Conservation (phyloP, 805 yeast genomes). For the Metschnikowia drakensbergensis region DNA sequence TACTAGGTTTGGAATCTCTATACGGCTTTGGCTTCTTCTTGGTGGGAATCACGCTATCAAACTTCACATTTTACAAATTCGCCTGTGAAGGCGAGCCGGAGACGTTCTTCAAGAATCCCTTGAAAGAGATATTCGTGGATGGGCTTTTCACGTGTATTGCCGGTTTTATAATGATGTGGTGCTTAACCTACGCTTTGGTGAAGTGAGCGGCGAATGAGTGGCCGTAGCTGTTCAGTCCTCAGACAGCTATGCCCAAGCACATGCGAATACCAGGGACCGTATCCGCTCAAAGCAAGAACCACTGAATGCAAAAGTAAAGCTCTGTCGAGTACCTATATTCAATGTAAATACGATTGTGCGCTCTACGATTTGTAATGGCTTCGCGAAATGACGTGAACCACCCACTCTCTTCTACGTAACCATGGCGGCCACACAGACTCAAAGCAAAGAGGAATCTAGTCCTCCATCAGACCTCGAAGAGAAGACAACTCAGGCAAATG, state of each 20-base stretch:
- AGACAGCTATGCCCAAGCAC: too few species aligned
- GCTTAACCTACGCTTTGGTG: conserved; percentile 42
- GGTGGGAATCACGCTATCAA: conserved; percentile 31
- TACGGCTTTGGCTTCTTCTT: conserved; percentile 35
- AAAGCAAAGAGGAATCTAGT: not conserved
- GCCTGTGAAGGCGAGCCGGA: conserved; percentile 32
- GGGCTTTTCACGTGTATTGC: conserved; percentile 32
- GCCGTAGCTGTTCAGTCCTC: too few species aligned
- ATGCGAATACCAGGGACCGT: too few species aligned
- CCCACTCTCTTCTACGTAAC: not conserved
- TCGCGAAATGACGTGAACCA: not conserved
- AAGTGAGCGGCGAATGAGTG: conserved; percentile 13
- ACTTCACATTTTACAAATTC: conserved; percentile 25
- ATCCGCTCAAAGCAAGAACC: too few species aligned
- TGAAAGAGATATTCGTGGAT: conserved; percentile 32
- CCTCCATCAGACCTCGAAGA: not conserved
- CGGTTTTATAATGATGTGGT: conserved; percentile 47
- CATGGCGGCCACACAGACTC: not conserved
- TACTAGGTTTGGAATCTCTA: conserved; percentile 34
- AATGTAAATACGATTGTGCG: too few species aligned
- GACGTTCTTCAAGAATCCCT: conserved; percentile 26
- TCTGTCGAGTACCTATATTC: too few species aligned
- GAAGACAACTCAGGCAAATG: not conserved
- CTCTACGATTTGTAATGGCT: not conserved
- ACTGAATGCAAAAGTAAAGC: too few species aligned